Base-by-base conservation (phyloP, 495 filamentous ascomycete genomes). In the Aspergillus incahuasiensis region DNA sequence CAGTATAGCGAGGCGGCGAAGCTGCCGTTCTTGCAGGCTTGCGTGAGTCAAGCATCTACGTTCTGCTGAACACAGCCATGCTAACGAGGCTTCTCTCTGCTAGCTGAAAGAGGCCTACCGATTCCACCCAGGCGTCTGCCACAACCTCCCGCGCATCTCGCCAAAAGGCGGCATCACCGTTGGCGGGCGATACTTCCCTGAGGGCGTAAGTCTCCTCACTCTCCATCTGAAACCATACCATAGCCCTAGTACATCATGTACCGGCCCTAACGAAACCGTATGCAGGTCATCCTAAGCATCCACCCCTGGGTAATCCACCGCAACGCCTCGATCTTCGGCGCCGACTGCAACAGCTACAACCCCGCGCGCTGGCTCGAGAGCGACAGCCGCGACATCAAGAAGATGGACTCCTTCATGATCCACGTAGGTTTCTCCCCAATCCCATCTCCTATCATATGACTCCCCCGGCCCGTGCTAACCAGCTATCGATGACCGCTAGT, bases 91-190 rank as follows among this genome's bases (percentile, higher is more conserved):
- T 35, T 2, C 6, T 35, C 32, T 35, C 13, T 19, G 28, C 6
- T 16, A 73, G 69, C 74, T 82, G 56, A 74, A 78, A 60, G 82
- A 85, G 57, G 73, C 79, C 16, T 77, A 77, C 25, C 80, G 78
- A 5, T 82, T 62, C 60, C 63, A 68, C 41, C 43, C 66, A 32
- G 65, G 64, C 13, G 65, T 71, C 6, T 48, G 41, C 11, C 49
- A 61, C 13, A 55, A 53, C 6, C 59, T 76, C 19, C 63, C 70
- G 0, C 61, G 71, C 5, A 63, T 73, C 1, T 67, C 57, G 0
- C 71, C 70, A 5, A 30, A 52, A 16, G 64, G 58, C 16, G 70
- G 69, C 2, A 51, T 71, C 3, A 68, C 62, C 0, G 61, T 72
- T 25, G 65, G 24, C 6, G 63, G 66, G 16, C 62, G 66, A 54